phyloP scores from a whole-genome alignment of 2,329 filamentous ascomycete species.

The Penicillium crustosum region DNA sequence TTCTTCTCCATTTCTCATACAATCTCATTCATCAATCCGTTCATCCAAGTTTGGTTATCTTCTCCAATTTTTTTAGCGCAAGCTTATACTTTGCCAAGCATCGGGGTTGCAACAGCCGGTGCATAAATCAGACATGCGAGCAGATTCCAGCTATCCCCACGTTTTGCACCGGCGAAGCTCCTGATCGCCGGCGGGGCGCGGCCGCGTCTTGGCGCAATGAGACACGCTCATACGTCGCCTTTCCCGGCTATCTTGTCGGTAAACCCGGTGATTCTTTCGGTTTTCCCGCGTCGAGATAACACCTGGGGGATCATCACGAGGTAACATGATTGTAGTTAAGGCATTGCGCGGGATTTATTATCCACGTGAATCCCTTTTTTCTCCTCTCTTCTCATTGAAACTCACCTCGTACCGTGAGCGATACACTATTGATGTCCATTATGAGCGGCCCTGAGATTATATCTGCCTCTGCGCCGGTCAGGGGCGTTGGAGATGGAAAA shows the following conservation, averaged over 20 bases:
- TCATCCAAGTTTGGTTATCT: no score
- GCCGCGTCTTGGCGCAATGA: not conserved
- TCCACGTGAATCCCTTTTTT: not conserved
- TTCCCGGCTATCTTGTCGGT: not conserved
- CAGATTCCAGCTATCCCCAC: not conserved
- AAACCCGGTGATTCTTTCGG: not conserved
- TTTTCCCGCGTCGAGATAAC: conserved; percentile 1
- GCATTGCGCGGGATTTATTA: not conserved
- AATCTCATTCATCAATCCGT: no score
- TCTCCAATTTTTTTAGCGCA: not conserved
- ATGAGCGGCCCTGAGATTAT: not conserved
- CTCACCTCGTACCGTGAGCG: not conserved
- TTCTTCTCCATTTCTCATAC: no score
- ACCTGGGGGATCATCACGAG: not conserved
- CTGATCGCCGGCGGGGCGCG: not conserved
- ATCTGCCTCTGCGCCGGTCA: not conserved
- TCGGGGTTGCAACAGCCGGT: not conserved
- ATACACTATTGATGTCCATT: not conserved
- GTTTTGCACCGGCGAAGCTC: not conserved
- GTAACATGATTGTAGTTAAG: not conserved
- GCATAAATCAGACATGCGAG: not conserved
- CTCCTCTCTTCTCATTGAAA: not conserved
- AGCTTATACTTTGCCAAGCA: not conserved
- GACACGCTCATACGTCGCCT: not conserved
- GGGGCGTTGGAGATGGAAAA: not conserved